Conservation (phyloP, 305 asterid genomes). For the Plantago rigida region DNA sequence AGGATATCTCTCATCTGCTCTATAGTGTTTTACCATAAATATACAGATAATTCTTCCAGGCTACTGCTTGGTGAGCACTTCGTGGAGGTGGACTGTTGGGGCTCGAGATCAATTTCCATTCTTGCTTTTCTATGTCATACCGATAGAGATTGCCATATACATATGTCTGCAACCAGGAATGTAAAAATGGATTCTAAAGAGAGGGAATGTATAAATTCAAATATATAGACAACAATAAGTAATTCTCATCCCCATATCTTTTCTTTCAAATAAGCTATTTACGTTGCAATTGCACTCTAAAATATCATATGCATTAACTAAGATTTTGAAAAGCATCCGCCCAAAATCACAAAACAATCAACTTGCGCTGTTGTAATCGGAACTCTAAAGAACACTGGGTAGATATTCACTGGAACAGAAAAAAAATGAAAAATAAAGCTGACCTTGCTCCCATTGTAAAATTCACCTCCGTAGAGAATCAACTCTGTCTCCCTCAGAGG, state of each 20-base stretch:
- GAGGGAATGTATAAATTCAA: constrained; percentile 1
- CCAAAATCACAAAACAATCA: no score
- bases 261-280: no score
- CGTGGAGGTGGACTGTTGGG: constrained; percentile 97
- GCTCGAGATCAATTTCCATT: constrained; percentile 86
- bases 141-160: constrained; percentile 93
- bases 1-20: constrained; percentile 11
- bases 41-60: constrained; percentile 89
- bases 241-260: no score
- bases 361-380: no score
- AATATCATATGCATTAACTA: no score
- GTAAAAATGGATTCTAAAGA: constrained; percentile 12
- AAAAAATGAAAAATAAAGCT: not conserved
- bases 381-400: not conserved
- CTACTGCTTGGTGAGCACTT: constrained; percentile 92
- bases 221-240: not conserved
- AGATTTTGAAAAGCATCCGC: no score
- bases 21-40: constrained; percentile 51
- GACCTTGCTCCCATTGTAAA: constrained; percentile 90
- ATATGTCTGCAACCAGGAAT: constrained; percentile 53
- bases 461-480: constrained; percentile 88
- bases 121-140: constrained; percentile 79
- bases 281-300: no score
- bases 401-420: no score
- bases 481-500: constrained; percentile 85